Percentiles rank a stretch among this genome's conserved stretches.
Conservation (phyloP, 1,139 yeast genomes). For the Pichia sp. region DNA sequence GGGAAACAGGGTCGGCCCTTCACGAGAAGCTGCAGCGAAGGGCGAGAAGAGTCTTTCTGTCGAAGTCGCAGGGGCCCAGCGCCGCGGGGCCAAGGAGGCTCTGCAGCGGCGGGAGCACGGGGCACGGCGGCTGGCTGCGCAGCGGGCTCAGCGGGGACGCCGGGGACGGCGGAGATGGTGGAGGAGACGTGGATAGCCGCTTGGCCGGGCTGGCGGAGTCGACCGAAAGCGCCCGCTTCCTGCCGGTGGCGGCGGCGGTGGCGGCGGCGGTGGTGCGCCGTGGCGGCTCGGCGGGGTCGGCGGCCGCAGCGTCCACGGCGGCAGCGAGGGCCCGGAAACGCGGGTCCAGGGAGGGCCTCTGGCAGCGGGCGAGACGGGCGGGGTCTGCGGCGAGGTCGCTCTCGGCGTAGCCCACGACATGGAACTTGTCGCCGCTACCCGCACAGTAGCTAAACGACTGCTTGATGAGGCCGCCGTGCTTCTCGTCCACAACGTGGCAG, state of each 20-base stretch:
- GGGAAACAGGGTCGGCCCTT: neutral
- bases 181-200: neutral
- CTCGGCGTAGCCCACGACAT: constrained; percentile 50
- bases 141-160: too few relatives aligned
- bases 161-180: neutral
- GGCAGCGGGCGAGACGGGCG: constrained; percentile 20
- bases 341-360: constrained; percentile 41
- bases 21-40: neutral
- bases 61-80: neutral
- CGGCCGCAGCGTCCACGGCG: constrained; percentile 14
- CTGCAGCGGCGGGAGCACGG: neutral
- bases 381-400: neutral
- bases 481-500: constrained; percentile 29
- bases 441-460: constrained; percentile 55
- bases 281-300: neutral
- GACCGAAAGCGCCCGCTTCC: neutral
- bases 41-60: neutral
- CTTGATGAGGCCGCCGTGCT: constrained; percentile 49
- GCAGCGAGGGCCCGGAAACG: constrained; percentile 33
- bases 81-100: neutral
- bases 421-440: constrained; percentile 45
- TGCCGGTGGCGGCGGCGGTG: neutral
- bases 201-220: too few relatives aligned
- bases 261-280: neutral
- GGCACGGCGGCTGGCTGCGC: too few relatives aligned